Conservation (phyloP, 1,139 yeast genomes). For the Pichia sp. region DNA sequence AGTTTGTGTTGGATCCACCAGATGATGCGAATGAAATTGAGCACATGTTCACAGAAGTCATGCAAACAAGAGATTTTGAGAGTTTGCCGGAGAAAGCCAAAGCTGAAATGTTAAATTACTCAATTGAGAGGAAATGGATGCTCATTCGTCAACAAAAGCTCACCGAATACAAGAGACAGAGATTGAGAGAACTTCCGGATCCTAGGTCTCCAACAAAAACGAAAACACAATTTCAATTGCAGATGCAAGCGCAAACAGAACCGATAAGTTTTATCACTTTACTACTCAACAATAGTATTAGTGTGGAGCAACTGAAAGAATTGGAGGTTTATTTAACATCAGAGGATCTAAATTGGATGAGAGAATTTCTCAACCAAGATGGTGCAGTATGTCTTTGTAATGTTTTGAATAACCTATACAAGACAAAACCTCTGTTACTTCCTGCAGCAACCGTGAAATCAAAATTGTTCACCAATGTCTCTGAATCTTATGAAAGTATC, state of each 20-base stretch:
- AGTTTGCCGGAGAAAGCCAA: constrained; percentile 75
- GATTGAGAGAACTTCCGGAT: constrained; percentile 33
- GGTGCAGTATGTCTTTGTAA: constrained; percentile 83
- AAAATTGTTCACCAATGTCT: constrained; percentile 28
- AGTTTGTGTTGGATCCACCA: constrained; percentile 52
- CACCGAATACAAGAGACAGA: constrained; percentile 62
- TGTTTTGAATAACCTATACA: constrained; percentile 36
- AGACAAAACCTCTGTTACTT: constrained; percentile 27
- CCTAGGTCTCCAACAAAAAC: constrained; percentile 15
- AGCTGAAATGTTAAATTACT: constrained; percentile 71
- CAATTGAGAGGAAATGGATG: constrained; percentile 85
- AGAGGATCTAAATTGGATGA: constrained; percentile 89
- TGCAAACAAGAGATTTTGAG: constrained; percentile 81
- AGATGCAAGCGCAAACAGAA: constrained; percentile 21
- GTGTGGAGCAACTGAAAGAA: constrained; percentile 70
- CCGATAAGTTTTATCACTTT: constrained; percentile 56
- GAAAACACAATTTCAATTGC: constrained; percentile 15
- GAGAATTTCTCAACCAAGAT: constrained; percentile 72
- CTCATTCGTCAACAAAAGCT: constrained; percentile 82
- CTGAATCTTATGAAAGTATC: constrained; percentile 34
- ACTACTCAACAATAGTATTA: constrained; percentile 65
- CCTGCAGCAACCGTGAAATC: constrained; percentile 3
- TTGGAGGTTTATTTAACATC: constrained; percentile 90
- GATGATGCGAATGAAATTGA: constrained; percentile 57
- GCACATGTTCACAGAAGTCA: constrained; percentile 58